These are phyloP conservation scores for Calonectria crousiana DNA, from an alignment of 2,329 filamentous ascomycete genomes.

Conservation along the genomic window DNA sequence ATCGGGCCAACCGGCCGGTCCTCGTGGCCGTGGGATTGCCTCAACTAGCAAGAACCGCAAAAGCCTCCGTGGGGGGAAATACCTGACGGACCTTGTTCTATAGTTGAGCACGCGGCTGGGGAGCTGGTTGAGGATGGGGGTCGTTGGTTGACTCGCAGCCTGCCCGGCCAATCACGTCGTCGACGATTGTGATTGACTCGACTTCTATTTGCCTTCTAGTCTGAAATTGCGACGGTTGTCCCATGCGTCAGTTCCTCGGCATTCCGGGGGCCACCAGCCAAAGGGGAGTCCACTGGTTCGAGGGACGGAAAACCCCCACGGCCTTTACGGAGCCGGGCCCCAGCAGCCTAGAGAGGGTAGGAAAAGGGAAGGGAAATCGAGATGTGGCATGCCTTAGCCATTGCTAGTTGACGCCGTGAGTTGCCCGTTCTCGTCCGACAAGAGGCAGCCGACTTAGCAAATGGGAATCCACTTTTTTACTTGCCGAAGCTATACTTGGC, in stretches of 20 bases:
- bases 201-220: constrained; percentile 12
- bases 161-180: constrained; percentile 1
- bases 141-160: constrained; percentile 2
- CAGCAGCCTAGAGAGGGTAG: neutral
- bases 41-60: constrained; percentile 12
- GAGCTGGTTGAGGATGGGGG: constrained; percentile 10
- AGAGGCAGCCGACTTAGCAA: constrained; percentile 33
- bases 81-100: constrained; percentile 8
- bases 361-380: neutral
- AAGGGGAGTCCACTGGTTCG: constrained; percentile 8
- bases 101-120: constrained; percentile 1
- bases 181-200: constrained; percentile 10
- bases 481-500: constrained; percentile 10
- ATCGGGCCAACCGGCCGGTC: constrained; percentile 1
- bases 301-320: constrained; percentile 5
- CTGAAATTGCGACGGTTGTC: neutral
- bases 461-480: constrained; percentile 36
- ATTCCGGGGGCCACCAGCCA: neutral
- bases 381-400: neutral
- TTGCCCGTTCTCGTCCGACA: neutral
- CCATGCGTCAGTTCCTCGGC: constrained; percentile 11
- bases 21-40: constrained; percentile 17
- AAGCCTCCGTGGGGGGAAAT: constrained; percentile 10
- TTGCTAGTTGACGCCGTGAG: neutral
- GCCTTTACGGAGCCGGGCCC: neutral